Conservation (phyloP, 176 grass and related monocot genomes). For the Oryza officinalis region DNA sequence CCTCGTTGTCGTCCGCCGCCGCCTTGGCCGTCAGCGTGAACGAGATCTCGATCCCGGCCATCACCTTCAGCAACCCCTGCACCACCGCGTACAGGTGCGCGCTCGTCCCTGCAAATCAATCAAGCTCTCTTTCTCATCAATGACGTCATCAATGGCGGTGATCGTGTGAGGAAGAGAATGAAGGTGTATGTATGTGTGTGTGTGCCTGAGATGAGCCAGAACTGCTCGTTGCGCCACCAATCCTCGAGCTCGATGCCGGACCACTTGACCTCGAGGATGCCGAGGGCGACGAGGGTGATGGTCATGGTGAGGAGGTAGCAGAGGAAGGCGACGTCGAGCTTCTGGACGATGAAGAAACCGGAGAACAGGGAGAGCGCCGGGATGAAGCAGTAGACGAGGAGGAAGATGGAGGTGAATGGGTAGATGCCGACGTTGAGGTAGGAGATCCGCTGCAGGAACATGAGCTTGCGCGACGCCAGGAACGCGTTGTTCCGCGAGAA, state of each 20-base stretch:
- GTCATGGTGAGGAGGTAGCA: constrained; percentile 90
- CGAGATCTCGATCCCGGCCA: constrained; percentile 90
- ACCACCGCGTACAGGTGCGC: constrained; percentile 83
- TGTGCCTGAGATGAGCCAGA: constrained; percentile 78
- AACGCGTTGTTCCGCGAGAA: constrained; percentile 97
- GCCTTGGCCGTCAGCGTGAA: constrained; percentile 86
- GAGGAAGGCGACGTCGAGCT: constrained; percentile 85
- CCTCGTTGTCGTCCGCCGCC: constrained; percentile 63
- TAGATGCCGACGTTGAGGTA: constrained; percentile 41
- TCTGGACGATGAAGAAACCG: constrained; percentile 93
- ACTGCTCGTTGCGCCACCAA: constrained; percentile 98
- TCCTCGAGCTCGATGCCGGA: constrained; percentile 76
- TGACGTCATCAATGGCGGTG: not conserved
- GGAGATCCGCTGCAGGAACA: constrained; percentile 68
- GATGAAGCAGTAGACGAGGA: constrained; percentile 92
- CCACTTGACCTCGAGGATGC: constrained; percentile 95
- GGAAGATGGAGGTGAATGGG: constrained; percentile 33
- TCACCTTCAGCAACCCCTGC: constrained; percentile 74
- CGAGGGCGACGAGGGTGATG: constrained; percentile 71
- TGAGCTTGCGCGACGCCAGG: constrained; percentile 65
- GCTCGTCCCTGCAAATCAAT: constrained; percentile 43
- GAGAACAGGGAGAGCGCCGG: constrained; percentile 98
- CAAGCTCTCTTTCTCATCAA: too few species aligned
- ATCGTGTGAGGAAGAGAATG: not conserved
- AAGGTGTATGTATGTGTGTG: not conserved